Conservation (phyloP, 192 early-diverging fungal genomes). For the Coemansia javaensis region DNA sequence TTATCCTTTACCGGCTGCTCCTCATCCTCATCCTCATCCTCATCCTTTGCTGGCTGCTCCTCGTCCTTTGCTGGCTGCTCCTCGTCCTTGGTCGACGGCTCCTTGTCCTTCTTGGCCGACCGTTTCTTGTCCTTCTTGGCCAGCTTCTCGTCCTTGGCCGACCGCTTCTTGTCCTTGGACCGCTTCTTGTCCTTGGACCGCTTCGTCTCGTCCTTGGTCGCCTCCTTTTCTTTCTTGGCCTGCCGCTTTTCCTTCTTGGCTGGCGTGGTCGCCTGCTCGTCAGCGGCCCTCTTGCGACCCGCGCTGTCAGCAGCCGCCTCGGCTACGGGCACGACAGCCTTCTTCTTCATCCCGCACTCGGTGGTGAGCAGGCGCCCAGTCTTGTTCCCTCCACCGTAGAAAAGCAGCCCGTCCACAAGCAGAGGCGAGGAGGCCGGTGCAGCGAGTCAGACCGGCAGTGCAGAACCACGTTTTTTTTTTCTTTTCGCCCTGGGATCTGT, state of each 20-base stretch:
- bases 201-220: neutral
- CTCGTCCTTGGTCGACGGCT: neutral
- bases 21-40: too few relatives aligned
- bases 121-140: too few relatives aligned
- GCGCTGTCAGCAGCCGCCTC: constrained; percentile 24
- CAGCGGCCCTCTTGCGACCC: constrained; percentile 16
- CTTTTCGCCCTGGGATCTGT: neutral
- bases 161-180: too few relatives aligned
- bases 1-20: too few relatives aligned
- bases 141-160: neutral
- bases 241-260: too few relatives aligned
- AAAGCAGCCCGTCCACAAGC: too few relatives aligned
- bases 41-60: neutral
- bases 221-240: neutral
- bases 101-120: constrained; percentile 2
- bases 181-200: too few relatives aligned
- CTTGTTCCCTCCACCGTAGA: constrained; percentile 1
- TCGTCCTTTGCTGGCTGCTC: neutral
- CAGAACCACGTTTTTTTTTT: neutral
- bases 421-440: too few relatives aligned
- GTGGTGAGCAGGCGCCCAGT: constrained; percentile 15
- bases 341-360: constrained; percentile 29
- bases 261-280: neutral
- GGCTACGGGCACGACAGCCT: constrained; percentile 21
- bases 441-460: too few relatives aligned